Evolutionary conservation across 768 basidiomycete species (phyloP).

Genomic region (Calocybe indica): DNA sequence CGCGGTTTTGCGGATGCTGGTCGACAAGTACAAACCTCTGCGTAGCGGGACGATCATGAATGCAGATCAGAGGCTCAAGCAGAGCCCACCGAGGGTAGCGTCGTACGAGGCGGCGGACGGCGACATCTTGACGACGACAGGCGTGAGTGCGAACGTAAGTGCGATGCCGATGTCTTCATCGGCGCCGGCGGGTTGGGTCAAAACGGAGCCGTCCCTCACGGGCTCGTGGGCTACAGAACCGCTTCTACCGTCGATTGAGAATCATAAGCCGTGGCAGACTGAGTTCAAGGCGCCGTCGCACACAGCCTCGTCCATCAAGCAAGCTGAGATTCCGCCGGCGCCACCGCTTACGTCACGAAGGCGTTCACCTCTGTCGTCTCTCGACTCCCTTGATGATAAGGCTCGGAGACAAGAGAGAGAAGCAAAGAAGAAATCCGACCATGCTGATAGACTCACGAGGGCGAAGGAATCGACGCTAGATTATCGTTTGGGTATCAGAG

Average conservation of each 20-base stretch:
- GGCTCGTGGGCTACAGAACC: slow-evolving; percentile 45
- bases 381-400: slow-evolving; percentile 24
- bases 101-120: slow-evolving; percentile 11
- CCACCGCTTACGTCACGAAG: no score
- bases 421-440: slow-evolving; percentile 41
- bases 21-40: slow-evolving; percentile 83
- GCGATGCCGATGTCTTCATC: no score
- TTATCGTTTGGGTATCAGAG: slow-evolving; percentile 59
- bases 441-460: slow-evolving; percentile 48
- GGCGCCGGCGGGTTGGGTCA: background rate
- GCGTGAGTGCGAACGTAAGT: no score
- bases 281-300: slow-evolving; percentile 59
- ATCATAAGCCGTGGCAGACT: slow-evolving; percentile 67
- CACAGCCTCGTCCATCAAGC: slow-evolving; percentile 43
- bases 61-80: slow-evolving; percentile 63
- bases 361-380: no score
- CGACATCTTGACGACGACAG: no score
- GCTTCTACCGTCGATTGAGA: slow-evolving; percentile 47
- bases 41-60: slow-evolving; percentile 51
- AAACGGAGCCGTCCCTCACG: slow-evolving; percentile 13
- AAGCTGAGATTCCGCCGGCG: slow-evolving; percentile 31
- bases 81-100: slow-evolving; percentile 35
- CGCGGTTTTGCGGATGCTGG: slow-evolving; percentile 75
- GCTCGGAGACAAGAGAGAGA: slow-evolving; percentile 42
- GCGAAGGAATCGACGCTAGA: slow-evolving; percentile 75